Evolutionary conservation across 768 basidiomycete genomes (phyloP).

Genomic region (Pholiota microspora): DNA sequence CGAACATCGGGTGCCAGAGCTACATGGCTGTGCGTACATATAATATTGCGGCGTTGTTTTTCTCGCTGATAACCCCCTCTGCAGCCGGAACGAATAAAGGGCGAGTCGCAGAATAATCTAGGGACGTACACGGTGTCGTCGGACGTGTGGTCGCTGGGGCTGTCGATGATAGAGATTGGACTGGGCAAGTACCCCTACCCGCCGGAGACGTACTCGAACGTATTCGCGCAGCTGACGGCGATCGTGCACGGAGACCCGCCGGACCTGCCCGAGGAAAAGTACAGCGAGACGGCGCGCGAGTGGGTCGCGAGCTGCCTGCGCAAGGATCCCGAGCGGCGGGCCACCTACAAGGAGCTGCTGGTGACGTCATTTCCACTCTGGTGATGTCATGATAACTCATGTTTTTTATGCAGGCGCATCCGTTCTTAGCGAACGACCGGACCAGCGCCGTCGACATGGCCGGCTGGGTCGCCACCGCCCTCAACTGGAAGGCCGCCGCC

Average conservation of each 20-base stretch:
- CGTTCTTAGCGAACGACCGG: slow-evolving; percentile 67
- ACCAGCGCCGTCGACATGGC: slow-evolving; percentile 75
- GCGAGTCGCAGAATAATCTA: slow-evolving; percentile 83
- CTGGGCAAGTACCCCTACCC: slow-evolving; percentile 93
- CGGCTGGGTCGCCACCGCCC: slow-evolving; percentile 70
- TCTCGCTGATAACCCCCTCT: slow-evolving; percentile 1
- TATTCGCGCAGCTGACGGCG: slow-evolving; percentile 93
- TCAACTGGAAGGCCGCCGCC: slow-evolving; percentile 22
- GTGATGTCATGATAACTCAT: slow-evolving; percentile 6
- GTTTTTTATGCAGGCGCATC: slow-evolving; percentile 55
- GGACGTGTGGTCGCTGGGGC: slow-evolving; percentile 96
- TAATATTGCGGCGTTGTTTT: neutral
- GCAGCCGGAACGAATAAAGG: slow-evolving; percentile 94
- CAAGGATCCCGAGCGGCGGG: slow-evolving; percentile 77
- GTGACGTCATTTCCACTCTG: slow-evolving; percentile 33
- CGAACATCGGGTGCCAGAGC: slow-evolving; percentile 97
- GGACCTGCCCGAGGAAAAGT: slow-evolving; percentile 69
- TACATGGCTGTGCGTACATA: slow-evolving; percentile 95
- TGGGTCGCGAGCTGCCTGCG: slow-evolving; percentile 80
- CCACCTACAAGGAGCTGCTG: slow-evolving; percentile 81
- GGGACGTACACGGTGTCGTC: slow-evolving; percentile 95
- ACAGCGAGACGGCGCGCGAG: slow-evolving; percentile 68
- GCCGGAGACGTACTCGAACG: slow-evolving; percentile 95
- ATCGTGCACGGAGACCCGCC: slow-evolving; percentile 96
- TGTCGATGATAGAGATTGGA: slow-evolving; percentile 91